phyloP scores from a whole-genome alignment of 2,329 filamentous ascomycete species.

The Penicillium frequentans region DNA sequence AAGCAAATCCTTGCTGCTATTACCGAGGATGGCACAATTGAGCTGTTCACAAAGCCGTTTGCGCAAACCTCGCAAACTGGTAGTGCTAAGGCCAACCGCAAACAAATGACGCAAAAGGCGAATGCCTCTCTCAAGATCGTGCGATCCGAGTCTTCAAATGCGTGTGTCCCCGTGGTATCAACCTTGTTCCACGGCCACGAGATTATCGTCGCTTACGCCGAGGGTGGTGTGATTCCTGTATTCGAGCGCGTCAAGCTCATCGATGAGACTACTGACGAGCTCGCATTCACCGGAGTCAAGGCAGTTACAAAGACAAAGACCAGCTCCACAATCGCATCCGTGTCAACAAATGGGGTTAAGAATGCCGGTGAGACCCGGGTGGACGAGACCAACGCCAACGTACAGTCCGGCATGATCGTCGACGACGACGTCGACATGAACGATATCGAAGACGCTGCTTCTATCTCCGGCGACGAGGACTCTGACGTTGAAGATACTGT shows the following conservation, averaged over 20 bases:
- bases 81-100: slow-evolving; percentile 47
- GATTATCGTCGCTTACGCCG: slow-evolving; percentile 49
- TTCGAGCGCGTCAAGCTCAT: slow-evolving; percentile 53
- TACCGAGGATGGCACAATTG: slow-evolving; percentile 50
- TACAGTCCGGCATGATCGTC: slow-evolving; percentile 51
- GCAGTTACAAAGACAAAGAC: slow-evolving; percentile 47
- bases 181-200: slow-evolving; percentile 48
- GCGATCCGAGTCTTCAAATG: slow-evolving; percentile 41
- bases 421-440: slow-evolving; percentile 41
- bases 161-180: slow-evolving; percentile 44
- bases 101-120: slow-evolving; percentile 46
- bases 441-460: slow-evolving; percentile 28
- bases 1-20: slow-evolving; percentile 48
- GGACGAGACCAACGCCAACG: slow-evolving; percentile 58
- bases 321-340: slow-evolving; percentile 45
- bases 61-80: slow-evolving; percentile 33
- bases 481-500: slow-evolving; percentile 26
- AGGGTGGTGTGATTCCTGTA: slow-evolving; percentile 50
- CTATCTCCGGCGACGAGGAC: slow-evolving; percentile 28
- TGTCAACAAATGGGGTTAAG: slow-evolving; percentile 55
- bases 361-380: slow-evolving; percentile 53
- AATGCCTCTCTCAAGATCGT: slow-evolving; percentile 48
- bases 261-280: slow-evolving; percentile 44
- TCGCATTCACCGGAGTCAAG: slow-evolving; percentile 46
- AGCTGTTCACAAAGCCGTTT: slow-evolving; percentile 53